Conservation (phyloP, 169 alveolate genomes). For the Amoebophrya sp. region DNA sequence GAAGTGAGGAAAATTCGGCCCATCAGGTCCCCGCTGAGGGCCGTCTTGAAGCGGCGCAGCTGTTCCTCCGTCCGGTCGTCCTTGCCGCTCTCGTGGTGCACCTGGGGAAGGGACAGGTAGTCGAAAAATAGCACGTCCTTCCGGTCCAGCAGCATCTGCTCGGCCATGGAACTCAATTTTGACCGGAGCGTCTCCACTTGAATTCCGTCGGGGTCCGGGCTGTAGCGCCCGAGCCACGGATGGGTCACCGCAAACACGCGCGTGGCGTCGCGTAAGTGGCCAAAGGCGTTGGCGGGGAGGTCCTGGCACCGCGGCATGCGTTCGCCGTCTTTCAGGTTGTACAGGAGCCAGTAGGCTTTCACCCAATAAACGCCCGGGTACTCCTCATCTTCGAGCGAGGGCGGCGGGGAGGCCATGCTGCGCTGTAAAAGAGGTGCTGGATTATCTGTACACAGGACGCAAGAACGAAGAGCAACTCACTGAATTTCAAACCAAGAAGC, state of each 20-base stretch:
- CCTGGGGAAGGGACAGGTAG: background rate
- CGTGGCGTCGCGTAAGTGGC: background rate
- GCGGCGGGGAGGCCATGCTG: no score
- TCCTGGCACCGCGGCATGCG: constrained; percentile 17
- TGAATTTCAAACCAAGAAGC: no score
- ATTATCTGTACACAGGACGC: no score
- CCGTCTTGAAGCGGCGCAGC: background rate
- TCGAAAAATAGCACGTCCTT: background rate
- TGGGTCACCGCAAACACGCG: background rate
- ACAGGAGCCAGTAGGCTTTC: background rate
- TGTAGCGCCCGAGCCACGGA: background rate
- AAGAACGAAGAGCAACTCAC: no score
- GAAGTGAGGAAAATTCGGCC: background rate
- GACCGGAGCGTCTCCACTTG: background rate
- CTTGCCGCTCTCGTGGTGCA: background rate
- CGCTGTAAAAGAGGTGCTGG: no score
- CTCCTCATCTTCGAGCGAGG: no score
- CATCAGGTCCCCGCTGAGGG: background rate
- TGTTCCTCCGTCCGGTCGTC: background rate
- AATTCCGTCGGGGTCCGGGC: background rate
- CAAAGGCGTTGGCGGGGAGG: background rate
- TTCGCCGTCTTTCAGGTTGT: background rate
- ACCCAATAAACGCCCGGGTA: no score
- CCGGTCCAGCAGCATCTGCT: background rate
- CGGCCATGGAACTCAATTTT: background rate